Evolutionary conservation across 164 flowering plant species (phyloP).

Genomic region (Umbellularia californica): DNA sequence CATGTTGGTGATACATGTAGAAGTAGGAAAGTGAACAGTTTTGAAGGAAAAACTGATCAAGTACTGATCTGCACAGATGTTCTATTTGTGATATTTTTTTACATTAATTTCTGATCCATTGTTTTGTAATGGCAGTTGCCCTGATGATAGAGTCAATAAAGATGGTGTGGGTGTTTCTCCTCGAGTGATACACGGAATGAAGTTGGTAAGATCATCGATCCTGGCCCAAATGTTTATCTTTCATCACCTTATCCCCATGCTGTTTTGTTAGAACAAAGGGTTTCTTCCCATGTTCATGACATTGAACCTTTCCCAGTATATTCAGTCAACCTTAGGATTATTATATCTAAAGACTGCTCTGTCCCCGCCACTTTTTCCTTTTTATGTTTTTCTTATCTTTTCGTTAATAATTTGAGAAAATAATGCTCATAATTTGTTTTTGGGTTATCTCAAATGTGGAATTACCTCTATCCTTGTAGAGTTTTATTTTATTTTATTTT

Average conservation of each 20-base stretch:
- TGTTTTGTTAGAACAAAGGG: background rate
- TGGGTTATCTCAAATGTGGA: background rate
- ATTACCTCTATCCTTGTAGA: background rate
- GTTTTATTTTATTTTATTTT: background rate
- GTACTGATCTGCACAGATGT: background rate
- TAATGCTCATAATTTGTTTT: background rate
- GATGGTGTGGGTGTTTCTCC: conserved; percentile 13
- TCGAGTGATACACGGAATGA: conserved; percentile 20
- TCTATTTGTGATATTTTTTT: background rate
- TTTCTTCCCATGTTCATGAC: background rate
- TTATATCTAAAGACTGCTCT: background rate
- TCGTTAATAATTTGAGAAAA: background rate
- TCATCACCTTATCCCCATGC: background rate
- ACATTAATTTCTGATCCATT: conserved; percentile 5
- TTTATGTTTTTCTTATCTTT: background rate
- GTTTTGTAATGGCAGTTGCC: conserved; percentile 31
- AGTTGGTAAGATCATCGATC: conserved; percentile 24
- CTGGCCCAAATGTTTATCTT: background rate
- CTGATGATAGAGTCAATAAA: conserved; percentile 25
- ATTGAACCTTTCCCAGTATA: background rate
- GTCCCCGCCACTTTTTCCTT: background rate
- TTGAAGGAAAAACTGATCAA: background rate
- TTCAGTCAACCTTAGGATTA: background rate
- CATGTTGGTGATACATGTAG: background rate
- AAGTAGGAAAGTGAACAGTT: background rate